Evolutionary conservation across 2,329 filamentous ascomycete species (phyloP).

Genomic region (Penicillium polonicum): DNA sequence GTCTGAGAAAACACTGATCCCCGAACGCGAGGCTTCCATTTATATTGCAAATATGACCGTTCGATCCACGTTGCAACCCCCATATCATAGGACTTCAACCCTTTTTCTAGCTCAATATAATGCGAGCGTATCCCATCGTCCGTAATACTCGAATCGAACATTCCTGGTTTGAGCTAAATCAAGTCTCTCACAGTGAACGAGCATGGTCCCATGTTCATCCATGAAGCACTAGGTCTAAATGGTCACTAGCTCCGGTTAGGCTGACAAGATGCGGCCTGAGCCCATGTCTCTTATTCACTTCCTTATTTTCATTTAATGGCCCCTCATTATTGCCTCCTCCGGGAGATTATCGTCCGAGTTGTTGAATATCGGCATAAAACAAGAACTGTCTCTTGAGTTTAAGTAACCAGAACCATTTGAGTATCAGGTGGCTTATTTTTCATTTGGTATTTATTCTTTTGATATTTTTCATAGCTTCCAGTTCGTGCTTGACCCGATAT

Average conservation of each 20-base stretch:
- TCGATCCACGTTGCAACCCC: constrained; percentile 5
- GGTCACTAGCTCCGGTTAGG: constrained; percentile 13
- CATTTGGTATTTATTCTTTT: background rate
- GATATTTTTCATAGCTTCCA: background rate
- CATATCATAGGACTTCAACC: background rate
- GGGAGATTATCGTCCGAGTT: constrained; percentile 9
- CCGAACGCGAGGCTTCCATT: constrained; percentile 12
- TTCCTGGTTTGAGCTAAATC: background rate
- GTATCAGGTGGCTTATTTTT: background rate
- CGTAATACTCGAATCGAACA: background rate
- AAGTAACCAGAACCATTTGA: background rate
- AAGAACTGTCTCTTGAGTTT: constrained; percentile 5
- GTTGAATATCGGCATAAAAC: constrained; percentile 10
- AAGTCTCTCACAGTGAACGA: constrained; percentile 1
- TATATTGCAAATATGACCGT: constrained; percentile 18
- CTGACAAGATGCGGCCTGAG: constrained; percentile 24
- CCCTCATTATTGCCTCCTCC: constrained; percentile 10
- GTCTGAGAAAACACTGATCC: constrained; percentile 6
- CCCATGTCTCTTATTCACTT: constrained; percentile 6
- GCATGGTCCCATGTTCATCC: constrained; percentile 10
- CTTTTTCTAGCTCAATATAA: background rate
- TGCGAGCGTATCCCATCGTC: background rate
- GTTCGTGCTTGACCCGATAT: constrained; percentile 12
- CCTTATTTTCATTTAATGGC: constrained; percentile 2
- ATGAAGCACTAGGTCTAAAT: constrained; percentile 15